phyloP scores from a whole-genome alignment of 1,284 basidiomycete genomes.

The Pascua guehoae region DNA sequence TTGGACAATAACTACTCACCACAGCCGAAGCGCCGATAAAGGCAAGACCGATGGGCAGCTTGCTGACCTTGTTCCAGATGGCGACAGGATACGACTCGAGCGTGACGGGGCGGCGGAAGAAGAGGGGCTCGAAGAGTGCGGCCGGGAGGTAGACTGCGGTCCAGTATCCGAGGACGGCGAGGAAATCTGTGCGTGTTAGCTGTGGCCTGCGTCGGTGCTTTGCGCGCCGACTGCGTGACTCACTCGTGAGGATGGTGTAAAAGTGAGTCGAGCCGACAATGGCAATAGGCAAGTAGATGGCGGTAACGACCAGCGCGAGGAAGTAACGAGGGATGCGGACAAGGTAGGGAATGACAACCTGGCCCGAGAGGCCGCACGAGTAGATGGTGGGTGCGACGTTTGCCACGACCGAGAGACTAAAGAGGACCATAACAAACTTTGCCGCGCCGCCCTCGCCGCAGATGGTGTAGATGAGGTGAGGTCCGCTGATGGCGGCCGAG shows the following conservation, averaged over 20 bases:
- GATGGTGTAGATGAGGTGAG: constrained; percentile 71
- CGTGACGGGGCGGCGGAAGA: constrained; percentile 44
- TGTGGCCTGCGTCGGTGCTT: too few relatives aligned
- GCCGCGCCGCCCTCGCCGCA: constrained; percentile 60
- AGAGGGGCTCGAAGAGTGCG: constrained; percentile 39
- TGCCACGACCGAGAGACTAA: constrained; percentile 62
- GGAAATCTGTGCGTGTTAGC: constrained; percentile 30
- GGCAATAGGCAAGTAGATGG: constrained; percentile 57
- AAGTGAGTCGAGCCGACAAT: constrained; percentile 41
- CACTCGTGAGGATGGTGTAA: constrained; percentile 32
- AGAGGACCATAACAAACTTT: constrained; percentile 72
- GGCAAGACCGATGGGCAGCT: constrained; percentile 43
- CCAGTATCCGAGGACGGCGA: constrained; percentile 49
- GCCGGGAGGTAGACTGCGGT: constrained; percentile 46
- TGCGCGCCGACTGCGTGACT: too few relatives aligned
- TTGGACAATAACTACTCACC: constrained; percentile 32
- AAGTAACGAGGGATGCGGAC: constrained; percentile 72
- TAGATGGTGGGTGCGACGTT: constrained; percentile 83
- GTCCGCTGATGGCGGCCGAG: constrained; percentile 60
- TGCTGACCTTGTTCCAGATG: constrained; percentile 40
- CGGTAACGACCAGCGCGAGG: constrained; percentile 75
- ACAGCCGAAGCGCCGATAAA: constrained; percentile 31
- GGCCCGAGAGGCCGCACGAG: constrained; percentile 74
- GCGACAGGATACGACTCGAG: constrained; percentile 36
- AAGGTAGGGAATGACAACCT: constrained; percentile 66